These are phyloP conservation scores for Ceratocystis huliohia DNA, from an alignment of 2,329 filamentous ascomycete genomes.

Conservation along the genomic window DNA sequence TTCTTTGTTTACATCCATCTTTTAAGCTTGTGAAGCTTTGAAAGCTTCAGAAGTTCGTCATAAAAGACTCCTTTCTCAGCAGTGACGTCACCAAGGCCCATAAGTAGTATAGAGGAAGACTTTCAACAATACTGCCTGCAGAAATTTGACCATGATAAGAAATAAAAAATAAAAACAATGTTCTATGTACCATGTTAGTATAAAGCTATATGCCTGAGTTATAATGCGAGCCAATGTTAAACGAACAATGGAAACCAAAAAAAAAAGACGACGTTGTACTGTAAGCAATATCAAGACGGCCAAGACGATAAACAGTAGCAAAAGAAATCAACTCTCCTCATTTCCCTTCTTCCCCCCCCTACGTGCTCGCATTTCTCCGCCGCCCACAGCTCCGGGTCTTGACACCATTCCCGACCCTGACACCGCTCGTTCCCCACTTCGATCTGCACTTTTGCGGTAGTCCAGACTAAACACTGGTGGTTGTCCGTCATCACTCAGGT, in stretches of 20 bases:
- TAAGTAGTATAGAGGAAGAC: background rate
- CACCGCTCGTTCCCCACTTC: background rate
- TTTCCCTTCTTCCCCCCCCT: constrained; percentile 7
- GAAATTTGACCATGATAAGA: background rate
- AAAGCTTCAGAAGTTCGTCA: background rate
- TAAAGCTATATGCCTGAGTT: constrained; percentile 5
- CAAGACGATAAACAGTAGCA: background rate
- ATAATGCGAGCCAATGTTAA: constrained; percentile 7
- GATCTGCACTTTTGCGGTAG: background rate
- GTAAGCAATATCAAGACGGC: background rate
- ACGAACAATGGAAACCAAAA: background rate
- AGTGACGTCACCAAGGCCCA: background rate
- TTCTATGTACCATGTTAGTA: constrained; percentile 9
- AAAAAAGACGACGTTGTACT: background rate
- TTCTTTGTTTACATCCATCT: background rate
- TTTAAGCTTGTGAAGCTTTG: background rate
- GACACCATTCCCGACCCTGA: background rate
- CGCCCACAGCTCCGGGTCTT: constrained; percentile 11
- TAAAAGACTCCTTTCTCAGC: background rate
- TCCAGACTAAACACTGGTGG: constrained; percentile 19
- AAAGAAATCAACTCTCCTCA: background rate
- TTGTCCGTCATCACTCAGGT: constrained; percentile 42
- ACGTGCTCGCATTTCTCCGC: constrained; percentile 2
- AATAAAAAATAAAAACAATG: background rate
- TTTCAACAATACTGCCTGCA: background rate